Conservation (phyloP, 306 rosid species). For the Echinosophora koreensis region DNA sequence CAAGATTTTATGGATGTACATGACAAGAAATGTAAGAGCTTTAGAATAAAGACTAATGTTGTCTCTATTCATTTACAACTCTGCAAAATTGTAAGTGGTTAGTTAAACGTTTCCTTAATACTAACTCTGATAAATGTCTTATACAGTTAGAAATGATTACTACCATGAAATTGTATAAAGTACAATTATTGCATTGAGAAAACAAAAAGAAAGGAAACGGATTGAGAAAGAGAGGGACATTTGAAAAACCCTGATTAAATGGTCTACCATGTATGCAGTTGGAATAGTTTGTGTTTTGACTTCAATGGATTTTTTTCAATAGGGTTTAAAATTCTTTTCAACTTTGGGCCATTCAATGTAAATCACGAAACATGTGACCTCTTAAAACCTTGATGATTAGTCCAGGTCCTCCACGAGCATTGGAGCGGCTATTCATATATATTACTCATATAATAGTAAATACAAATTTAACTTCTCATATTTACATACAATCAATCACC, state of each 20-base stretch:
- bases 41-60: neutral
- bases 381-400: neutral
- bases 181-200: neutral
- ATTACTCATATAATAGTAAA: too few species aligned
- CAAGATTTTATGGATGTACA: neutral
- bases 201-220: neutral
- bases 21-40: neutral
- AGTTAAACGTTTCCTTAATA: neutral
- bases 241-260: neutral
- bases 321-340: conserved; percentile 26
- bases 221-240: neutral
- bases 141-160: neutral
- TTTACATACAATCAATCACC: too few species aligned
- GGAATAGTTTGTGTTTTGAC: conserved; percentile 35
- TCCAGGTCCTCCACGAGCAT: neutral
- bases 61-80: neutral
- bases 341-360: conserved; percentile 21
- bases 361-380: conserved; percentile 24
- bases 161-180: neutral
- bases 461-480: too few species aligned
- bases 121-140: neutral
- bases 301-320: neutral
- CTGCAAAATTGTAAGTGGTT: neutral
- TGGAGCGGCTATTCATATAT: neutral
- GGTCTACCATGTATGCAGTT: neutral